Base-by-base conservation (phyloP, 208 protist species). In the Porcisia deanei region DNA sequence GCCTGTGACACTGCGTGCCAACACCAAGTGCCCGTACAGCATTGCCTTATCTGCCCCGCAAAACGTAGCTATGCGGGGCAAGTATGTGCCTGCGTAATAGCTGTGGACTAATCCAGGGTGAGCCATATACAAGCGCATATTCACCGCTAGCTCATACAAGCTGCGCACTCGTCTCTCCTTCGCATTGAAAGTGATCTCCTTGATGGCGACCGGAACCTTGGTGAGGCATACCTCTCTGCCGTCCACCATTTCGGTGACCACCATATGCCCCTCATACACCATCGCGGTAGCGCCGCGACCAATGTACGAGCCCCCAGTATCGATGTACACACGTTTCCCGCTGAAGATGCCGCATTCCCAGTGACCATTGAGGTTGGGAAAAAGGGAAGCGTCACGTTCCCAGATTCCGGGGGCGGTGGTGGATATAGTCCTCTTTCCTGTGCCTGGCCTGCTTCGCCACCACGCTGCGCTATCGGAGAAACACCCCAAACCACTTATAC, bases 311-410 rank as follows among this genome's bases (percentile, higher is more conserved):
- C 57, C 66, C 4, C 49, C 66, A 1, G 73, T 58, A 25, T 77
- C 71, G 2, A 82, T 39, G 30, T 71, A 78, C 39, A 82, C 73
- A 7, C 73, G 78, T 41, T 75, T 73, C n/a, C 68, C 78, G 30
- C 47, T 20, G 37, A 78, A 82, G 16, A 66, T 82, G 34, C 78
- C 78, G 25, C 78, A 82, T 25, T 82, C 78, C 78, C 78, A 82
- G 18, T 52, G 78, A 16, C 78, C 68, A 22, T 43, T 45, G 22
- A 58, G 41, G n/a, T 57, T 58, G 0, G 78, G 73, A 67, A 78
- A 82, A 22, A 75, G 39, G 0, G 71, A 1, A 12, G 63, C 52
- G 2, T 67, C 67, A 18, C 39, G 49, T 53, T 53, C 58, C 3
- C 58, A 58, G 12, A n/a, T 58, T 41, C 16, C 45, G n/a, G 39